Conservation (phyloP, 1,139 yeast genomes). For the Geotrichum bryndzae region DNA sequence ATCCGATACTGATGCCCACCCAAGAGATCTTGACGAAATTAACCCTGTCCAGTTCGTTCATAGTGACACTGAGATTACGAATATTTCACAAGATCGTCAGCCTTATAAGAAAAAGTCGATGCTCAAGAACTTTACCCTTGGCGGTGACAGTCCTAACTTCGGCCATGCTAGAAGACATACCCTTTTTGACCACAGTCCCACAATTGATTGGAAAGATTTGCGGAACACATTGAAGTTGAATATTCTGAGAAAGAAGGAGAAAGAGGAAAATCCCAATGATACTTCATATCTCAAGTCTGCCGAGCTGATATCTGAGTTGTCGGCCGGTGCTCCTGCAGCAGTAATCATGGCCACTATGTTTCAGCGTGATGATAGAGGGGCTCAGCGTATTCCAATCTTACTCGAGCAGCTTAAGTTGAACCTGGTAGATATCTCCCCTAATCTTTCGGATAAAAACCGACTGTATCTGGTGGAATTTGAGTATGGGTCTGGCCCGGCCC, state of each 20-base stretch:
- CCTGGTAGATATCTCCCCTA: conserved; percentile 48
- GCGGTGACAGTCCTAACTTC: not conserved
- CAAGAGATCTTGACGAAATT: not conserved
- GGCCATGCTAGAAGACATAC: conserved; percentile 13
- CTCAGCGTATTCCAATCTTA: conserved; percentile 74
- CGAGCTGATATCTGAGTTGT: conserved; percentile 54
- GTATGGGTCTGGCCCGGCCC: conserved; percentile 79
- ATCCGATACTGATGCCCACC: conserved; percentile 31
- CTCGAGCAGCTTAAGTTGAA: conserved; percentile 64
- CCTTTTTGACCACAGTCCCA: conserved; percentile 16
- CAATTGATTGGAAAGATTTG: conserved; percentile 27
- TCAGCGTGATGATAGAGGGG: conserved; percentile 69
- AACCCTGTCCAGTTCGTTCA: conserved; percentile 1
- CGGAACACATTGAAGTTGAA: conserved; percentile 27
- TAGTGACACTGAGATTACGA: conserved; percentile 10
- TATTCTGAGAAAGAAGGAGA: conserved; percentile 26
- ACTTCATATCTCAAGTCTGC: conserved; percentile 48
- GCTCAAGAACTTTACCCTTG: not conserved
- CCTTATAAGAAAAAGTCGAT: not conserved
- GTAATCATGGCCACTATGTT: conserved; percentile 70
- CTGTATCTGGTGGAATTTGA: conserved; percentile 67
- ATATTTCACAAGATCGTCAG: not conserved
- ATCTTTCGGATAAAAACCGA: conserved; percentile 43
- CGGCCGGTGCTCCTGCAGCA: conserved; percentile 76
- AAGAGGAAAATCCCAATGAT: conserved; percentile 26